Percentiles rank a stretch among this genome's conserved stretches.
Evolutionary conservation across 208 protist species (phyloP).

Genomic region (Wallacemonas sp.): DNA sequence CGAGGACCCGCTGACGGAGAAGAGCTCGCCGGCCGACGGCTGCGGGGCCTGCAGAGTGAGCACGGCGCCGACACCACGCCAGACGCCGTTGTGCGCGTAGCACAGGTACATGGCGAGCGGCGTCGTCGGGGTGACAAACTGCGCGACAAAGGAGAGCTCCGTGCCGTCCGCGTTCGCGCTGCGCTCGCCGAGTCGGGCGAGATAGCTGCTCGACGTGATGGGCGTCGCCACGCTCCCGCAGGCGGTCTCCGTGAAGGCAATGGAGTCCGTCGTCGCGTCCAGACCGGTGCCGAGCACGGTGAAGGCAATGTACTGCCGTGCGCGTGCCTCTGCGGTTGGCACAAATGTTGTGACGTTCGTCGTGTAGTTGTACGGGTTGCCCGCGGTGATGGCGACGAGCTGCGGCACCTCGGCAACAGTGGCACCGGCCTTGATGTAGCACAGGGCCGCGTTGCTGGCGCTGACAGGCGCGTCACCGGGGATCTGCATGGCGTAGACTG

Average conservation of each 20-base stretch:
- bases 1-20: constrained; percentile 22
- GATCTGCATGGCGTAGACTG: constrained; percentile 62
- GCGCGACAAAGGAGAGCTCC: constrained; percentile 54
- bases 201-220: constrained; percentile 34
- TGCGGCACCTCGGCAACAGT: constrained; percentile 88
- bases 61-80: constrained; percentile 60
- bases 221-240: constrained; percentile 40
- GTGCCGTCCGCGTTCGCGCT: constrained; percentile 30
- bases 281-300: constrained; percentile 60
- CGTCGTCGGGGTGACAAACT: constrained; percentile 52
- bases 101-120: constrained; percentile 60
- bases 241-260: constrained; percentile 71
- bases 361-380: constrained; percentile 74
- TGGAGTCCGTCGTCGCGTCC: constrained; percentile 33
- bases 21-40: constrained; percentile 42
- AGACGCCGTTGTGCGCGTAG: constrained; percentile 51
- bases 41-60: constrained; percentile 46
- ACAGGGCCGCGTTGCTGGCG: constrained; percentile 58
- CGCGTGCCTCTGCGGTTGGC: constrained; percentile 19
- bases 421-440: constrained; percentile 63
- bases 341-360: constrained; percentile 37
- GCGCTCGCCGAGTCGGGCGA: constrained; percentile 38
- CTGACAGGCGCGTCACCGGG: constrained; percentile 30
- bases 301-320: constrained; percentile 82
- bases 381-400: constrained; percentile 46